phyloP scores from a whole-genome alignment of 208 protist species.

The Acanthamoeba healyi region DNA sequence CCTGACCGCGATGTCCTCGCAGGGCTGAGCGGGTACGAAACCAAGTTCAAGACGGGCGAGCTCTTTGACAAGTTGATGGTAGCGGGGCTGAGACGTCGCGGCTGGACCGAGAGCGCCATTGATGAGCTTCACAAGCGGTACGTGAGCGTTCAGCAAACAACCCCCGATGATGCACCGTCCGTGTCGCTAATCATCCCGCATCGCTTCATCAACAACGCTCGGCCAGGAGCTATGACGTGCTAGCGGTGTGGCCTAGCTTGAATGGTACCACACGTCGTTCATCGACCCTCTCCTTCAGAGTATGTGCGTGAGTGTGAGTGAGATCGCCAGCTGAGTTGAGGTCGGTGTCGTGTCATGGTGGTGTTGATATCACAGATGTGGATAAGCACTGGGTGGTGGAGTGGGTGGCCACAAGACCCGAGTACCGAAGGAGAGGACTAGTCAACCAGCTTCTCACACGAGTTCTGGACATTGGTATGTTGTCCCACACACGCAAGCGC shows the following conservation, averaged over 20 bases:
- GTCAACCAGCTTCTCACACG: constrained; percentile 7
- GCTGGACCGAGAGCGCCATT: not conserved
- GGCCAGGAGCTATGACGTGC: not conserved
- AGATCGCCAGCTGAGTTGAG: no score
- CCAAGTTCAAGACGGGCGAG: constrained; percentile 9
- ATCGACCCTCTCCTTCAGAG: not conserved
- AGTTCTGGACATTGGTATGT: constrained; percentile 33
- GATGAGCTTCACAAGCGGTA: constrained; percentile 1
- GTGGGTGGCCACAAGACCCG: constrained; percentile 41
- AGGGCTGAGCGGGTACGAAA: constrained; percentile 3
- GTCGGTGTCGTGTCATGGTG: no score
- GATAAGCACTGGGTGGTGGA: constrained; percentile 26
- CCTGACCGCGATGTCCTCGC: not conserved
- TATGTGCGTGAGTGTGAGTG: no score
- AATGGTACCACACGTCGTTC: not conserved
- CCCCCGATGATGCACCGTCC: not conserved
- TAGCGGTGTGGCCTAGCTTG: not conserved
- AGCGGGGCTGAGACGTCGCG: not conserved
- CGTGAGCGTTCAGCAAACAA: not conserved
- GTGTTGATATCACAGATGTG: constrained; percentile 38
- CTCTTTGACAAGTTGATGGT: not conserved
- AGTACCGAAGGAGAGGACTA: constrained; percentile 22
- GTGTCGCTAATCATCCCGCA: not conserved
- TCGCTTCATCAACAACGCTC: no score
- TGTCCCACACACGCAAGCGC: not conserved